These are phyloP conservation scores for Helichrysum umbraculigerum DNA, from an alignment of 129 eudicot species.

Conservation along the genomic window DNA sequence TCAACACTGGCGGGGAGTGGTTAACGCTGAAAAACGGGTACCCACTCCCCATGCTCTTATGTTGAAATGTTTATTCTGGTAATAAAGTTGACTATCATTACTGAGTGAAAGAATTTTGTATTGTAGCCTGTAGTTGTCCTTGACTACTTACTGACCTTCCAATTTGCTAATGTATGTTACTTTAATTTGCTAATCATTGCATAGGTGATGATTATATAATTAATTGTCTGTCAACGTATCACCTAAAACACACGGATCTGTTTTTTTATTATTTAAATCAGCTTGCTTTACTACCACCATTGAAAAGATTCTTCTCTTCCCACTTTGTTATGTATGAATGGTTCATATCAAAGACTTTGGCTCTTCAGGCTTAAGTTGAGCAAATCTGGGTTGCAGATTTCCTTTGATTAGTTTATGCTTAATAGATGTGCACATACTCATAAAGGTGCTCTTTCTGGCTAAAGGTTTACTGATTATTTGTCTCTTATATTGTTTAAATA, in stretches of 20 bases:
- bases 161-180: conserved; percentile 43
- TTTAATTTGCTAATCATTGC: conserved; percentile 29
- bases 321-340: conserved; percentile 39
- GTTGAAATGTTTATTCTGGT: neutral
- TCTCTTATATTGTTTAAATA: neutral
- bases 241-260: conserved; percentile 8
- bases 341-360: conserved; percentile 26
- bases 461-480: neutral
- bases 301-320: conserved; percentile 36
- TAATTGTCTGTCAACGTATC: conserved; percentile 16
- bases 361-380: conserved; percentile 23
- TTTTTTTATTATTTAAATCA: conserved; percentile 34
- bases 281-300: conserved; percentile 43
- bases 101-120: conserved; percentile 24
- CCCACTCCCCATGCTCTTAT: neutral
- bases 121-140: conserved; percentile 19
- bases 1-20: too few species aligned
- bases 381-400: neutral
- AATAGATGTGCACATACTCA: conserved; percentile 15
- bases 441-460: conserved; percentile 4
- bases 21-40: too few species aligned
- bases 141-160: conserved; percentile 39
- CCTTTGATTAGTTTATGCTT: conserved; percentile 24
- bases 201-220: conserved; percentile 21
- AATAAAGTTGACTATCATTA: neutral